Percentiles rank a stretch among this genome's conserved stretches.
Evolutionary conservation across 148 eudicot genomes (phyloP).

Genomic region (Tetragonia tetragonoides): DNA sequence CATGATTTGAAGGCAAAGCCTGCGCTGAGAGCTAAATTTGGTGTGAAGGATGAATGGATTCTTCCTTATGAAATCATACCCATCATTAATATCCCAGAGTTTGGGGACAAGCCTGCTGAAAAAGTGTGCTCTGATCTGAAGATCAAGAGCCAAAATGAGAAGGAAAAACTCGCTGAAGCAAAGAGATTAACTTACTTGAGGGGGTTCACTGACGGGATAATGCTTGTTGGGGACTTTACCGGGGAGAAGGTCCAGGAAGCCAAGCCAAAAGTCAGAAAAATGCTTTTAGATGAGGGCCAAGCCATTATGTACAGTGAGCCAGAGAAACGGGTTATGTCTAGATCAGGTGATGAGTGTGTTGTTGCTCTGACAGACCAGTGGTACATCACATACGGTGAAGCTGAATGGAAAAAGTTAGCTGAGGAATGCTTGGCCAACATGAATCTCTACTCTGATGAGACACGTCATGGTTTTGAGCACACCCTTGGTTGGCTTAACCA

Average conservation of each 20-base stretch:
- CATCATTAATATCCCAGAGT: conserved; percentile 75
- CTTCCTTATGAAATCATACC: conserved; percentile 80
- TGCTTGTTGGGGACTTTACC: conserved; percentile 67
- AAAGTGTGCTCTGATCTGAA: conserved; percentile 80
- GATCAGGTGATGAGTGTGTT: conserved; percentile 97
- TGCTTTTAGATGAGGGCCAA: conserved; percentile 61
- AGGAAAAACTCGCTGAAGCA: conserved; percentile 87
- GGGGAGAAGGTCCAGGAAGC: conserved; percentile 86
- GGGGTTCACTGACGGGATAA: conserved; percentile 86
- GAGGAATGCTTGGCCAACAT: conserved; percentile 76
- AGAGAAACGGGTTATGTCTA: conserved; percentile 86
- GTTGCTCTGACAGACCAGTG: conserved; percentile 96
- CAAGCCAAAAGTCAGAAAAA: conserved; percentile 59
- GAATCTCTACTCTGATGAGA: conserved; percentile 76
- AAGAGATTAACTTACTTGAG: conserved; percentile 74
- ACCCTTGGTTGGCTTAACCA: conserved; percentile 88
- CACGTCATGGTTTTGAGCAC: conserved; percentile 92
- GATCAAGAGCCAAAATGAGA: conserved; percentile 88
- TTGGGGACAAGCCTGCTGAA: conserved; percentile 92
- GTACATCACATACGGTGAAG: conserved; percentile 86
- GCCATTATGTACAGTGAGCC: conserved; percentile 92
- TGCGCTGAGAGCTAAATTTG: conserved; percentile 72
- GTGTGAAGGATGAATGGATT: conserved; percentile 84
- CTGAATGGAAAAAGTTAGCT: conserved; percentile 61
- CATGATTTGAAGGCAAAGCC: conserved; percentile 76